A percentile compares a stretch with the other conserved stretches of the same genome.
Evolutionary conservation across 352 stramenopile genomes (phyloP).

Genomic region (Globisporangium recalcitrans): DNA sequence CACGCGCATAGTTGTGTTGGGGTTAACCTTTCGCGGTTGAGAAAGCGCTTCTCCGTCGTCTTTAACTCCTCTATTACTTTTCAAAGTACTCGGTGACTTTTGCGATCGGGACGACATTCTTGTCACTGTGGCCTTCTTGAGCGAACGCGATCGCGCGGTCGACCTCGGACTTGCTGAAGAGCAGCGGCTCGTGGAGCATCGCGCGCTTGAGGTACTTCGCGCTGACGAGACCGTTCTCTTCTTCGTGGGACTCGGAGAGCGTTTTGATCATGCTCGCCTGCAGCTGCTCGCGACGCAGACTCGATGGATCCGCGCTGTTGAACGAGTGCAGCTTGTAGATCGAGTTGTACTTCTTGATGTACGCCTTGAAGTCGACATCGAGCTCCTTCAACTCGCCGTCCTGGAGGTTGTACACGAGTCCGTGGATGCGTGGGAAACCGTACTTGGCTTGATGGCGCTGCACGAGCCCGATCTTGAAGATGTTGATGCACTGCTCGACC

Average conservation of each 20-base stretch:
- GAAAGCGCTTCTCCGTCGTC: neutral
- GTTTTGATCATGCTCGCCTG: constrained; percentile 71
- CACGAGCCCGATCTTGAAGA: constrained; percentile 88
- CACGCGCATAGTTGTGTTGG: no score
- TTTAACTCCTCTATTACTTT: neutral
- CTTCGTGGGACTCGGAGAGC: constrained; percentile 57
- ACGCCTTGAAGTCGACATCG: constrained; percentile 77
- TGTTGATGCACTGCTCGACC: constrained; percentile 88
- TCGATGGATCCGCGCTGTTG: constrained; percentile 30
- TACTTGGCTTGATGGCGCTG: constrained; percentile 87
- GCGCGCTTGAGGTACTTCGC: constrained; percentile 55
- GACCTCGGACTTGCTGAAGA: constrained; percentile 75
- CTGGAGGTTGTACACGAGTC: constrained; percentile 82
- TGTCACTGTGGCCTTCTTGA: constrained; percentile 42
- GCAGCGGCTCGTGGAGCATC: constrained; percentile 69
- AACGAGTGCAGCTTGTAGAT: constrained; percentile 84
- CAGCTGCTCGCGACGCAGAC: constrained; percentile 49
- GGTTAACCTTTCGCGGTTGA: neutral
- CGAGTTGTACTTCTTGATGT: constrained; percentile 70
- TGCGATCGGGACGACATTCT: constrained; percentile 11
- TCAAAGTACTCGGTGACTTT: constrained; percentile 17
- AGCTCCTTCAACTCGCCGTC: constrained; percentile 81
- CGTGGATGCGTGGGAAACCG: constrained; percentile 85
- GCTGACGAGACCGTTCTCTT: constrained; percentile 46
- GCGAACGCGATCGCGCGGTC: constrained; percentile 43